phyloP scores from a whole-genome alignment of 345 rosid genomes.

The Euphorbia pulcherrima region DNA sequence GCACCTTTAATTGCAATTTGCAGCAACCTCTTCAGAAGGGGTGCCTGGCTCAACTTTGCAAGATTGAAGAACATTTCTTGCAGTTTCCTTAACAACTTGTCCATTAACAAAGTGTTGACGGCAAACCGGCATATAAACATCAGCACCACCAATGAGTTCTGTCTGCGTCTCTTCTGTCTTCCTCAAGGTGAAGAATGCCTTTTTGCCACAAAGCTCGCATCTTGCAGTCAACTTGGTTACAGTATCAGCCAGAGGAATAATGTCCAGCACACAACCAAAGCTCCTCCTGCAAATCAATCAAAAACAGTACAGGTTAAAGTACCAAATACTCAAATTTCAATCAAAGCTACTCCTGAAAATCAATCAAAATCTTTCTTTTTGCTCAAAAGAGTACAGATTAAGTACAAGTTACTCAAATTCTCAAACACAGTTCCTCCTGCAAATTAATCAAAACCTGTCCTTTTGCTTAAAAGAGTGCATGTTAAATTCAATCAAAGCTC shows the following conservation, averaged over 20 bases:
- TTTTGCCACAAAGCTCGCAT: conserved; percentile 77
- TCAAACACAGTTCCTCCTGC: too few relatives aligned
- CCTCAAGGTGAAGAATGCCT: conserved; percentile 74
- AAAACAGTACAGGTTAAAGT: too few relatives aligned
- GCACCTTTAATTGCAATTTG: neutral
- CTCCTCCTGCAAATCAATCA: conserved; percentile 54
- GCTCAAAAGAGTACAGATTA: too few relatives aligned
- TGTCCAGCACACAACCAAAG: conserved; percentile 79
- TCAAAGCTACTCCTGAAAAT: too few relatives aligned
- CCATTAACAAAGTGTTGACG: conserved; percentile 65
- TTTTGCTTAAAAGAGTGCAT: too few relatives aligned
- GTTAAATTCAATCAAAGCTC: conserved; percentile 85
- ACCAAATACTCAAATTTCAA: too few relatives aligned
- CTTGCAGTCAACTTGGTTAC: conserved; percentile 73
- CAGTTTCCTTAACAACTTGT: conserved; percentile 39
- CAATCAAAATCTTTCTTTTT: too few relatives aligned
- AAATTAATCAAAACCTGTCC: too few relatives aligned
- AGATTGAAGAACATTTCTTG: conserved; percentile 31
- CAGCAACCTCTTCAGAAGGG: conserved; percentile 28
- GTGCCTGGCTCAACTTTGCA: conserved; percentile 26
- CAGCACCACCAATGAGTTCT: conserved; percentile 74
- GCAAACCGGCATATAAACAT: conserved; percentile 86
- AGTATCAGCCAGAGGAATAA: conserved; percentile 77
- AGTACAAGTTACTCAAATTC: too few relatives aligned
- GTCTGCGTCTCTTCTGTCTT: conserved; percentile 56